phyloP scores from a whole-genome alignment of 257 asterid genomes.

The Nicotiana attenuata region DNA sequence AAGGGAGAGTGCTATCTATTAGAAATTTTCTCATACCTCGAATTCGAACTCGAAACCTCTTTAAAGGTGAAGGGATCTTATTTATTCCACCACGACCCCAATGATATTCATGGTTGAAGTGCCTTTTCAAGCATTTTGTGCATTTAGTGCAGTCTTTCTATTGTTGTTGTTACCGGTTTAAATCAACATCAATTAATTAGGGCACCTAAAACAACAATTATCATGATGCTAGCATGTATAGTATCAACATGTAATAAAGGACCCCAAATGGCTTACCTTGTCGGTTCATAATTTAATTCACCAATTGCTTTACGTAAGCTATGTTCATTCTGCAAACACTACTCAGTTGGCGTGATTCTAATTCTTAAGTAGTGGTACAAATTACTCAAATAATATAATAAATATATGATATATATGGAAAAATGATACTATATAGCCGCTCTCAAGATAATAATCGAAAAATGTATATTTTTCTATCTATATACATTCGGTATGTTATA shows the following conservation, averaged over 20 bases:
- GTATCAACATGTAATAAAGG: neutral
- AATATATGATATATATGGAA: no score
- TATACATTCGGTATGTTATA: no score
- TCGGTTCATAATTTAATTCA: neutral
- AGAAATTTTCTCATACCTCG: no score
- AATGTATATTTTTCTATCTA: no score
- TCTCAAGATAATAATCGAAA: no score
- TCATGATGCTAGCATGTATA: neutral
- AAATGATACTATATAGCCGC: no score
- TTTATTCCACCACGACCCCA: no score
- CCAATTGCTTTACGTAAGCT: neutral
- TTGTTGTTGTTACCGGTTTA: neutral
- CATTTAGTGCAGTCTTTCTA: neutral
- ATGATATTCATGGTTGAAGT: neutral
- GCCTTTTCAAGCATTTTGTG: neutral
- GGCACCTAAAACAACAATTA: neutral
- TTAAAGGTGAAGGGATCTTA: no score
- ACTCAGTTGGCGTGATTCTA: neutral
- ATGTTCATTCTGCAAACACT: no score
- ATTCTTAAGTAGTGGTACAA: neutral
- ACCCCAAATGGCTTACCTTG: neutral
- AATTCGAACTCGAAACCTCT: no score
- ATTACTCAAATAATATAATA: neutral
- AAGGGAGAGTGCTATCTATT: no score
- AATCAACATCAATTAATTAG: neutral